Percentiles rank a stretch among this genome's conserved stretches.
These are phyloP conservation scores for Fusarium coicis DNA, from an alignment of 2,329 filamentous ascomycete genomes.

Conservation along the genomic window DNA sequence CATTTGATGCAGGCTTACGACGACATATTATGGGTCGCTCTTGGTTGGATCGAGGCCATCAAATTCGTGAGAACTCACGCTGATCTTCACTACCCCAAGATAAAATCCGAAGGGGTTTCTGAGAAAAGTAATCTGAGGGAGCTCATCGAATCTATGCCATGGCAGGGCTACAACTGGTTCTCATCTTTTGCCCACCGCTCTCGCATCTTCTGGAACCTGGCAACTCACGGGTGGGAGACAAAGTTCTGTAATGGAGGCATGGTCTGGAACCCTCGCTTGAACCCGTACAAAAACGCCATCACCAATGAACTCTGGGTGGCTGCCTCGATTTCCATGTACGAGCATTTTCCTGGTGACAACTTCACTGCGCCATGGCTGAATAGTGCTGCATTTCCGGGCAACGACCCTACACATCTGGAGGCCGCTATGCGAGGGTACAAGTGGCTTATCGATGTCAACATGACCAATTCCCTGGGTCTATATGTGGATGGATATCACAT, in stretches of 20 bases:
- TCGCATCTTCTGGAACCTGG: slow-evolving; percentile 86
- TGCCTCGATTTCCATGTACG: slow-evolving; percentile 88
- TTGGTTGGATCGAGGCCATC: slow-evolving; percentile 87
- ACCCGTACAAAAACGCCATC: slow-evolving; percentile 95
- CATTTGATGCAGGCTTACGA: slow-evolving; percentile 76
- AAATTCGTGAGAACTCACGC: slow-evolving; percentile 80
- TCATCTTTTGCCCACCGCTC: slow-evolving; percentile 84
- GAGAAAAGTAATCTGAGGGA: slow-evolving; percentile 41
- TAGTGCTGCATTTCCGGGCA: slow-evolving; percentile 38
- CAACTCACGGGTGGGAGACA: slow-evolving; percentile 82
- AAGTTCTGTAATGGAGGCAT: slow-evolving; percentile 87
- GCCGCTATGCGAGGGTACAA: slow-evolving; percentile 81
- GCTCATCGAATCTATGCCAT: slow-evolving; percentile 60
- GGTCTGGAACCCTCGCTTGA: slow-evolving; percentile 84
- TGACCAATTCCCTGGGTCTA: slow-evolving; percentile 80
- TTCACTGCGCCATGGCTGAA: slow-evolving; percentile 74
- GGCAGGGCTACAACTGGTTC: slow-evolving; percentile 82
- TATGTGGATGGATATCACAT: slow-evolving; percentile 94
- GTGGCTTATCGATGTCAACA: slow-evolving; percentile 83
- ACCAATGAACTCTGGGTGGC: slow-evolving; percentile 92
- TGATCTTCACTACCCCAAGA: slow-evolving; percentile 64
- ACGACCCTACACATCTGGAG: slow-evolving; percentile 73
- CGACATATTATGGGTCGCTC: slow-evolving; percentile 94
- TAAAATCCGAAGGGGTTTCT: slow-evolving; percentile 9
- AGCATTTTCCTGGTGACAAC: slow-evolving; percentile 84